Evolutionary conservation across 73 alveolate genomes (phyloP).

Genomic region (Uronychia binucleata): DNA sequence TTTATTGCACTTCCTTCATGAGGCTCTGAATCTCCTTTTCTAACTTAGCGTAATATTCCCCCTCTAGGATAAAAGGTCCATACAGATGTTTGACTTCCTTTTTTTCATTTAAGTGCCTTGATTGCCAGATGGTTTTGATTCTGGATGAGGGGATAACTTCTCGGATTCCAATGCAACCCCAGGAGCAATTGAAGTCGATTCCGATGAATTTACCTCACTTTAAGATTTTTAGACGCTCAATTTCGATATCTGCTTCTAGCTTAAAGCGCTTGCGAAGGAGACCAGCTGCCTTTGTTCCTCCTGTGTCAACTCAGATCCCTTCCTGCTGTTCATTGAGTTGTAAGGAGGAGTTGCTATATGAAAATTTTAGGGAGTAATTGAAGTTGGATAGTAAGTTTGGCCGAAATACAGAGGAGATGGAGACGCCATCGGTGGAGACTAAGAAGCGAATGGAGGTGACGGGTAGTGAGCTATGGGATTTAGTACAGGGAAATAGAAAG

Average conservation of each 20-base stretch:
- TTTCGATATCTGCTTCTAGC: background rate
- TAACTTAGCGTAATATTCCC: background rate
- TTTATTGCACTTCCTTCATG: background rate
- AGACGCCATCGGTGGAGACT: background rate
- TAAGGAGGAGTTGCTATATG: too few relatives aligned
- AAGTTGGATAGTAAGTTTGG: background rate
- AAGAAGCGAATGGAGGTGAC: too few relatives aligned
- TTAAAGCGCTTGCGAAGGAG: background rate
- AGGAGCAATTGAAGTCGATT: background rate
- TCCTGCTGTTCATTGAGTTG: too few relatives aligned
- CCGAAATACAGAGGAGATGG: background rate
- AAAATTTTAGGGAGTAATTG: background rate
- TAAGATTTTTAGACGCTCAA: background rate
- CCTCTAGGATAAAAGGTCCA: background rate
- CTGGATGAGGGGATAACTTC: background rate
- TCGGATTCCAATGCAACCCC: background rate
- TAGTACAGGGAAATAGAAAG: too few relatives aligned
- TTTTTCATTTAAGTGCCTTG: background rate
- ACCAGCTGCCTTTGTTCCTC: background rate
- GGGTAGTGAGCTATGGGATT: too few relatives aligned
- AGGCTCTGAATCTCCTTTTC: background rate
- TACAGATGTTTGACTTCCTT: background rate
- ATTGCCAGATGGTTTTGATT: background rate
- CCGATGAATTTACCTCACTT: background rate
- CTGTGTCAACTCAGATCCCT: background rate